These are phyloP conservation scores for Pseudodiploospora longispora DNA, from an alignment of 2,329 filamentous ascomycete genomes.

Conservation along the genomic window DNA sequence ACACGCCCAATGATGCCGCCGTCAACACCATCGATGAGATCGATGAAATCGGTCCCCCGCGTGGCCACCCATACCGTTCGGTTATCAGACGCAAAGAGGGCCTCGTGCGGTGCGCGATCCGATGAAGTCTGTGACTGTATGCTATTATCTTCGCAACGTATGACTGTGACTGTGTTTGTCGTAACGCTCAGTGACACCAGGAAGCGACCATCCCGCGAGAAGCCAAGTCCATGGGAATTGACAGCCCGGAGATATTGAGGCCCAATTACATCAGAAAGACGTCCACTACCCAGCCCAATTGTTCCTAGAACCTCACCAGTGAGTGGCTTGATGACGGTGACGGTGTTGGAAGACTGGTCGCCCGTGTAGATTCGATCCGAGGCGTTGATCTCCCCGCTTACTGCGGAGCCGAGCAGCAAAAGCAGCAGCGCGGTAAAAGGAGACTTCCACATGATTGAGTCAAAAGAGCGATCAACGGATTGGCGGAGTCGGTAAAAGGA, in stretches of 20 bases:
- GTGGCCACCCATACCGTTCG: slow-evolving; percentile 10
- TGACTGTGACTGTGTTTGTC: slow-evolving; percentile 10
- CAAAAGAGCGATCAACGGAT: too few species aligned
- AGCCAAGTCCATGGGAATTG: slow-evolving; percentile 10
- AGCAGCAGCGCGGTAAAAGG: too few species aligned
- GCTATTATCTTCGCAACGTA: slow-evolving; percentile 9
- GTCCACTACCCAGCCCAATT: slow-evolving; percentile 7
- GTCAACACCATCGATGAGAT: slow-evolving; percentile 8
- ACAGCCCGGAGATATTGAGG: slow-evolving; percentile 9
- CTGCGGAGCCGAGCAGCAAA: too few species aligned
- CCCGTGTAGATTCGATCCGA: slow-evolving; percentile 7
- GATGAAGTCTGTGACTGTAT: slow-evolving; percentile 8
- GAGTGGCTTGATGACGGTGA: slow-evolving; percentile 7
- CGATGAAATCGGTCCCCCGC: slow-evolving; percentile 9
- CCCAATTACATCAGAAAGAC: slow-evolving; percentile 4
- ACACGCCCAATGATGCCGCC: slow-evolving; percentile 7
- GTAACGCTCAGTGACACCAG: slow-evolving; percentile 10
- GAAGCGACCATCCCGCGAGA: slow-evolving; percentile 9
- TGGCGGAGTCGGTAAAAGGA: too few species aligned
- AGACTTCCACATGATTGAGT: too few species aligned
- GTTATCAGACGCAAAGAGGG: slow-evolving; percentile 10
- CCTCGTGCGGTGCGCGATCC: slow-evolving; percentile 10
- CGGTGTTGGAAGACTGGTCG: slow-evolving; percentile 9
- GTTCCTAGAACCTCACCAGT: slow-evolving; percentile 10
- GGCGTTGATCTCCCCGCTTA: too few species aligned